phyloP scores from a whole-genome alignment of 805 yeast genomes.

The Starmerella bombicola region DNA sequence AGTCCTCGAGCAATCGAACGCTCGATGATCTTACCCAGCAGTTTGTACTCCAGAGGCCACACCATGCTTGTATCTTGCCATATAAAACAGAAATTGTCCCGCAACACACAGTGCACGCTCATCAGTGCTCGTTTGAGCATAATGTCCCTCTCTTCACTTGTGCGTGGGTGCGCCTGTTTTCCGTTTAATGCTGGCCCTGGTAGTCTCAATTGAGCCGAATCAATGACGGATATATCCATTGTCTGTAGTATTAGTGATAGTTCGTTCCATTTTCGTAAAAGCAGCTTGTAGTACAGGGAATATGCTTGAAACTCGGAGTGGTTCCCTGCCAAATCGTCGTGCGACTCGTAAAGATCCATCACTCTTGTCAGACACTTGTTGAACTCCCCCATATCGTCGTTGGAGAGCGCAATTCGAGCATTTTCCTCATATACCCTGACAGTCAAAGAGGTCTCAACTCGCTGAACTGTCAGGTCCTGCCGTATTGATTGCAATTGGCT shows the following conservation, averaged over 20 bases:
- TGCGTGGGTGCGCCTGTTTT: neutral
- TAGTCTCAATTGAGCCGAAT: neutral
- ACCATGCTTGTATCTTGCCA: neutral
- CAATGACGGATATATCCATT: neutral
- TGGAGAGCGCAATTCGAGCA: constrained; percentile 73
- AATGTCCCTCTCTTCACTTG: neutral
- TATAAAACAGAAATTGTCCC: neutral
- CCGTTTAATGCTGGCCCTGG: neutral
- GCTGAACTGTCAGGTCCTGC: constrained; percentile 89
- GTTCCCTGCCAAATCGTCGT: neutral
- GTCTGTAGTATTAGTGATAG: constrained; percentile 1
- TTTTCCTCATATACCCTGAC: constrained; percentile 72
- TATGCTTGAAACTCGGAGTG: constrained; percentile 14
- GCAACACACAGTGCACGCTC: constrained; percentile 2
- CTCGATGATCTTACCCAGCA: constrained; percentile 3
- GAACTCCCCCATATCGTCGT: constrained; percentile 81
- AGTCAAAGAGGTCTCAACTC: constrained; percentile 64
- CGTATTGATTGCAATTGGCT: constrained; percentile 86
- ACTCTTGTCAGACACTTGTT: constrained; percentile 88
- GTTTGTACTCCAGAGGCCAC: constrained; percentile 10
- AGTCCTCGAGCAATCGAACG: constrained; percentile 6
- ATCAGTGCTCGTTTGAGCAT: constrained; percentile 9
- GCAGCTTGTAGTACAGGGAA: constrained; percentile 10
- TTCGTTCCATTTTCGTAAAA: constrained; percentile 12
- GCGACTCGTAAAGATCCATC: constrained; percentile 28